Evolutionary conservation across 2,329 filamentous ascomycete species (phyloP).

Genomic region (Fusarium stilboides): DNA sequence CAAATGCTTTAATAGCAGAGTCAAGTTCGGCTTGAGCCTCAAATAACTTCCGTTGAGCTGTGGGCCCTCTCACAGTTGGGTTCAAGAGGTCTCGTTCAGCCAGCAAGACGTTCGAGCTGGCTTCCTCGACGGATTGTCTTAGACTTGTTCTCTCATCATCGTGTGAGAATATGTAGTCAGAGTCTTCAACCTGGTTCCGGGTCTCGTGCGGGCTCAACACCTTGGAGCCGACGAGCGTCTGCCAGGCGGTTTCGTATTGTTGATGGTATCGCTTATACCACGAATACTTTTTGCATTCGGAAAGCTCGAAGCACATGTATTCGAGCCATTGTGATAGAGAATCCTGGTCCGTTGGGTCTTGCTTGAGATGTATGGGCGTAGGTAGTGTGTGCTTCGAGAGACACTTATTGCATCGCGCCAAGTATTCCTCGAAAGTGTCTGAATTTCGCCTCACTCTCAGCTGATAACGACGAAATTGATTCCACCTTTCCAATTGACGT

Average conservation of each 20-base stretch:
- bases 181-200: slow-evolving; percentile 22
- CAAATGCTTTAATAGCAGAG: slow-evolving; percentile 32
- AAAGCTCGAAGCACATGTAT: slow-evolving; percentile 53
- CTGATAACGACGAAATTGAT: slow-evolving; percentile 39
- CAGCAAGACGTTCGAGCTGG: slow-evolving; percentile 36
- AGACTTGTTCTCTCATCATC: slow-evolving; percentile 8
- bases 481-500: slow-evolving; percentile 41
- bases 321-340: slow-evolving; percentile 59
- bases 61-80: slow-evolving; percentile 23
- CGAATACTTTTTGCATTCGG: slow-evolving; percentile 23
- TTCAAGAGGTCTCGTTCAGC: slow-evolving; percentile 41
- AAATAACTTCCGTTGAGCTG: slow-evolving; percentile 26
- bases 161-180: background rate
- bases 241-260: slow-evolving; percentile 38
- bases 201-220: slow-evolving; percentile 22
- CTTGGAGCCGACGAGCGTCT: slow-evolving; percentile 26
- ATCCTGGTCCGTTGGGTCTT: slow-evolving; percentile 52
- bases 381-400: slow-evolving; percentile 25
- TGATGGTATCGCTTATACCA: slow-evolving; percentile 35
- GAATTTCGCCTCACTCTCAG: slow-evolving; percentile 26
- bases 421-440: slow-evolving; percentile 23
- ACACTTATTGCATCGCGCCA: slow-evolving; percentile 15
- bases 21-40: slow-evolving; percentile 36
- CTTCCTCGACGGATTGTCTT: slow-evolving; percentile 33
- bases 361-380: slow-evolving; percentile 29